Conservation (phyloP, 148 eudicot genomes). For the Camellia japonica region DNA sequence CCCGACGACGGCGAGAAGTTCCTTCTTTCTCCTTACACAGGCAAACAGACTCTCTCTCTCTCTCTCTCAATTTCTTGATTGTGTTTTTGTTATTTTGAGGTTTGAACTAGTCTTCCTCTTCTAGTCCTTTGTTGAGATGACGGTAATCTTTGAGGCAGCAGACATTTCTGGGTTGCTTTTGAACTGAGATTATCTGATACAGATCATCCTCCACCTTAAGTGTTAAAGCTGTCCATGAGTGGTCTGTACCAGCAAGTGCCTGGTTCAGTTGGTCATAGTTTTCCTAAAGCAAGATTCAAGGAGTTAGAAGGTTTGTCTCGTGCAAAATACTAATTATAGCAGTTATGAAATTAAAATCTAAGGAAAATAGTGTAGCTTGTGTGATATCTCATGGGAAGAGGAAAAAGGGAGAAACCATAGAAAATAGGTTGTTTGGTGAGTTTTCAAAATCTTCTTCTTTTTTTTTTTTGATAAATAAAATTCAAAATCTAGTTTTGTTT, state of each 20-base stretch:
- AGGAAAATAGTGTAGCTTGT: background rate
- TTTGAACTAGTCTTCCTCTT: background rate
- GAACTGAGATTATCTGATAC: no score
- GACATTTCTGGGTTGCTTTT: no score
- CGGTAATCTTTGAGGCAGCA: background rate
- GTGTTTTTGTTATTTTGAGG: background rate
- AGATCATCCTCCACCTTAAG: conserved; percentile 48
- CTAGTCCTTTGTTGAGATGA: background rate
- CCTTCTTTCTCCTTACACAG: no score
- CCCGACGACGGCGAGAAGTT: background rate
- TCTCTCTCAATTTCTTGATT: no score
- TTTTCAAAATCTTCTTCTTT: no score
- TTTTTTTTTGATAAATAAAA: no score
- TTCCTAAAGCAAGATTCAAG: conserved; percentile 38
- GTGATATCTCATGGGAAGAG: no score
- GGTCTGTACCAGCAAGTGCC: conserved; percentile 78
- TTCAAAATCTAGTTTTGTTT: no score
- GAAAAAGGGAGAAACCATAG: no score
- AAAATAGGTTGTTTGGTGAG: no score
- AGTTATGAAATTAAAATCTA: background rate
- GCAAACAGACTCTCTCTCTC: no score
- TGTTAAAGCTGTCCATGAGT: conserved; percentile 82
- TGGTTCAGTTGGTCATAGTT: conserved; percentile 59
- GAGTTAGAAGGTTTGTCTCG: background rate
- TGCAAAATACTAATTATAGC: background rate